Evolutionary conservation across 768 basidiomycete genomes (phyloP), one percentile per base, ranked within the genome.

Genomic region (Pleurotus sapidus): DNA sequence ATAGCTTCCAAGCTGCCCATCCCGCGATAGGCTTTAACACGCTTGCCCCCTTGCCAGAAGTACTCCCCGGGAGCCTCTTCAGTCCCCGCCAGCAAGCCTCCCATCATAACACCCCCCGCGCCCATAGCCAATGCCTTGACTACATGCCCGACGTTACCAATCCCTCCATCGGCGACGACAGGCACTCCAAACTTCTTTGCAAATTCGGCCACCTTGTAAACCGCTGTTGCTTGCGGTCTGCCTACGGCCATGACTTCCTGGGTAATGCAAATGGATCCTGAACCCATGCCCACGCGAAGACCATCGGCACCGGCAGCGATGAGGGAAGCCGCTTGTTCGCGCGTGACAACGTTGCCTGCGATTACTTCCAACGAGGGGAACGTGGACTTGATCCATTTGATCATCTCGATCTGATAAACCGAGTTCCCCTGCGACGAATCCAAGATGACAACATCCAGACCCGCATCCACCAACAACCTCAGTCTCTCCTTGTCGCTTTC

Each of bases 221-320:
- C 94, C n/a, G 96, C 96, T 0, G 95, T 95, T 2, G 95, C 97
- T 71, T 99, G 97, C 1, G 96, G 97, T 14, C 97, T 86, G 12
- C 97, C 97, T 51, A 98, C 96, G 8, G 97, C 97, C 92, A 98
- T 98, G 65, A 99, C 90, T 68, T 98, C 97, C 73, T 99, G 97
- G 5, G 97, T 99, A 74, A 99, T 99, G 70, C 97, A 99, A 68
- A 99, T 99, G 4, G 93, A 96, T 7, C 97, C 97, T 6, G 89
- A 92, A 38, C 97, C 97, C 97, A 99, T 99, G 42, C 97, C 97
- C 38, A 99, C 81, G 20, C 94, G 89, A 9, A 98, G 81, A n/a
- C 81, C 96, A 64, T 99, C 97, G 3, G 95, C 97, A 43, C 97
- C 97, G 2, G 94, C 95, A 7, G 82, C 87, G 63, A 99, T 98